Evolutionary conservation across 306 rosid genomes (phyloP), one percentile per base, ranked within the genome.

Genomic region (Cicer yamashitae): DNA sequence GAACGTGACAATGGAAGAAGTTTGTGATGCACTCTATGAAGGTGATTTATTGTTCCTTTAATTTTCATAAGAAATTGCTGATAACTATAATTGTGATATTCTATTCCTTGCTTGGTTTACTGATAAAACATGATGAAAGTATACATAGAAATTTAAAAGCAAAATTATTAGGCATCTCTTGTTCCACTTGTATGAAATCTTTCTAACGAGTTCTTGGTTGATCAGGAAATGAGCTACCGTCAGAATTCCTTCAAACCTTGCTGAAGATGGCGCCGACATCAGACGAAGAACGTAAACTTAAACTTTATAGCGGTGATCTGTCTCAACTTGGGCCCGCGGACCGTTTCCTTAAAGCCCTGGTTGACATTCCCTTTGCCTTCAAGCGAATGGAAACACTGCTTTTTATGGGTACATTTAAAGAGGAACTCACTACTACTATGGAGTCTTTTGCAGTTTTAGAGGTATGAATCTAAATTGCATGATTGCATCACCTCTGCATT

Each of bases 261-360:
- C 87, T 96, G 85, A 92, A 88, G 90, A 96, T 96, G 98, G 87
- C 93, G 64, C 99, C 99, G 14, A 92, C 99, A 20, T 50, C 87
- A 12, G 99, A 96, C 3, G 99, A 96, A 86, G 98, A 96, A 81
- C 92, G 89, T 72, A 96, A 90, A 86, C 99, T 96, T 62, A 87
- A 93, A 84, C 83, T 85, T 48, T 96, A 86, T 69, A 71, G 4
- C 80, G 99, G 97, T 81, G 88, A 85, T 63, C 76, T 84, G 77
- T 79, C 98, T 83, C 94, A 74, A 75, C 99, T 96, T 62, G 90
- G 94, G 47, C 93, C 94, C 47, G 99, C 99, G 54, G 99, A 96
- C 67, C 85, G 91, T 44, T 92, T 96, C 81, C 88, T 96, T 45
- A 96, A 92, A 83, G 81, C 78, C 34, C 54, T 96, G 78, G 89